These are phyloP conservation scores for Marchantia polymorpha DNA, from an alignment of 225 moss, liverwort and hornwort genomes.

Conservation along the genomic window DNA sequence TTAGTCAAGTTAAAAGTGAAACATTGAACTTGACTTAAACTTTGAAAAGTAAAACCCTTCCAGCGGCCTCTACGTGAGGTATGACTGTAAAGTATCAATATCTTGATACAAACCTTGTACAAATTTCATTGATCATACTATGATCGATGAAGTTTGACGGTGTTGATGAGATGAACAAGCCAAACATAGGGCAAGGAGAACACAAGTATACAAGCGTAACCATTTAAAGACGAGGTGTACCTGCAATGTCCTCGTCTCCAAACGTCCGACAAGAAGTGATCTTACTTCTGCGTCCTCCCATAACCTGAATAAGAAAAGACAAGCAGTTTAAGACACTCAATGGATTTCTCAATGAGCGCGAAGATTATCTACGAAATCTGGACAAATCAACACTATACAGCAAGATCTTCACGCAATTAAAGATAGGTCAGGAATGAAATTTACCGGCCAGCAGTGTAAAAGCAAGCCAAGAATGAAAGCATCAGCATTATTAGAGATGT, in stretches of 20 bases:
- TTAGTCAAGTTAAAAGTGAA: too few relatives aligned
- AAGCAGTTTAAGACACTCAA: neutral
- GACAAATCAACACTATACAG: neutral
- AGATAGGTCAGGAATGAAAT: neutral
- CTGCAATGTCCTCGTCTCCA: slow-evolving; percentile 43
- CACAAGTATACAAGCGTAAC: too few relatives aligned
- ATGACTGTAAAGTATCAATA: too few relatives aligned
- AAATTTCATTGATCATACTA: too few relatives aligned
- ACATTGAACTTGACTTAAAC: too few relatives aligned
- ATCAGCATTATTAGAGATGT: slow-evolving; percentile 47
- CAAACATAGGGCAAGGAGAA: too few relatives aligned
- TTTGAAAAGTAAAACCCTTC: too few relatives aligned
- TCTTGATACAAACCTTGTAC: too few relatives aligned
- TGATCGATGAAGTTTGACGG: too few relatives aligned
- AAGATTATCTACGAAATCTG: neutral
- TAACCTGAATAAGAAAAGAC: slow-evolving; percentile 43
- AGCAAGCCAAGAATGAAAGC: slow-evolving; percentile 59
- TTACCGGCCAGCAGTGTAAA: slow-evolving; percentile 72
- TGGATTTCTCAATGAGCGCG: too few relatives aligned
- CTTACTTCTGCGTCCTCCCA: slow-evolving; percentile 96
- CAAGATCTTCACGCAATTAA: neutral
- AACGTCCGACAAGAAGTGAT: slow-evolving; percentile 49
- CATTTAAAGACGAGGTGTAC: slow-evolving; percentile 31
- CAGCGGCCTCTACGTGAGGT: too few relatives aligned
- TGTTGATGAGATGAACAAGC: too few relatives aligned